Evolutionary conservation across 108 stramenopile species (phyloP).

Genomic region (Cyclotella cryptica): DNA sequence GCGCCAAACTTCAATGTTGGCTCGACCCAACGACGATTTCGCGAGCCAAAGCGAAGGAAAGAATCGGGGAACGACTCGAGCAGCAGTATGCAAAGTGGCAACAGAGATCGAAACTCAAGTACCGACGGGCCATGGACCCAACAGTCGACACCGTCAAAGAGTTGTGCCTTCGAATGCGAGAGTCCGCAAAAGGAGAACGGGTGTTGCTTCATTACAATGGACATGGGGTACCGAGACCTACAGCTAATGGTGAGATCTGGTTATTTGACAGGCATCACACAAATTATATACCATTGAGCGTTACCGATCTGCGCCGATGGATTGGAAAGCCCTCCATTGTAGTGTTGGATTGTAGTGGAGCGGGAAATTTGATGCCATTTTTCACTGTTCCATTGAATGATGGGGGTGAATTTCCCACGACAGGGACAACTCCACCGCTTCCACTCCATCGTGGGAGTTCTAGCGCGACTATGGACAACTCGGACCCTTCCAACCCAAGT

Average conservation of each 20-base stretch:
- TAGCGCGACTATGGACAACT: slow-evolving; percentile 5
- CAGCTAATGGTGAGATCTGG: slow-evolving; percentile 96
- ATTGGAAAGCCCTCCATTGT: slow-evolving; percentile 91
- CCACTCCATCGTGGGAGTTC: slow-evolving; percentile 27
- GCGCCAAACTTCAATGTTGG: slow-evolving; percentile 95
- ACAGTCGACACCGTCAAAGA: slow-evolving; percentile 92
- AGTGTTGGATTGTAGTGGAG: slow-evolving; percentile 93
- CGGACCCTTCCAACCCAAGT: slow-evolving; percentile 13
- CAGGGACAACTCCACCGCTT: slow-evolving; percentile 17
- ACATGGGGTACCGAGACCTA: slow-evolving; percentile 97
- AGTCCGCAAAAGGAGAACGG: slow-evolving; percentile 80
- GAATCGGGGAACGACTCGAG: slow-evolving; percentile 90
- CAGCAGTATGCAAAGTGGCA: slow-evolving; percentile 92
- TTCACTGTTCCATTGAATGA: slow-evolving; percentile 63
- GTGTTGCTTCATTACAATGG: slow-evolving; percentile 98
- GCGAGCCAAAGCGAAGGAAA: slow-evolving; percentile 85
- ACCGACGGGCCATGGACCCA: slow-evolving; percentile 90
- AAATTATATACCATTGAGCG: slow-evolving; percentile 96
- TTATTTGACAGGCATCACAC: slow-evolving; percentile 95
- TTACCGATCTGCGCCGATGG: slow-evolving; percentile 91
- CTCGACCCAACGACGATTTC: slow-evolving; percentile 86
- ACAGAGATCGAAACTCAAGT: slow-evolving; percentile 71
- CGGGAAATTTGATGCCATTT: slow-evolving; percentile 92
- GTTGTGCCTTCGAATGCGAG: slow-evolving; percentile 80
- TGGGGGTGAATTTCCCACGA: slow-evolving; percentile 29